These are phyloP conservation scores for Periconia digitata DNA, from an alignment of 2,329 filamentous ascomycete genomes.

Conservation along the genomic window DNA sequence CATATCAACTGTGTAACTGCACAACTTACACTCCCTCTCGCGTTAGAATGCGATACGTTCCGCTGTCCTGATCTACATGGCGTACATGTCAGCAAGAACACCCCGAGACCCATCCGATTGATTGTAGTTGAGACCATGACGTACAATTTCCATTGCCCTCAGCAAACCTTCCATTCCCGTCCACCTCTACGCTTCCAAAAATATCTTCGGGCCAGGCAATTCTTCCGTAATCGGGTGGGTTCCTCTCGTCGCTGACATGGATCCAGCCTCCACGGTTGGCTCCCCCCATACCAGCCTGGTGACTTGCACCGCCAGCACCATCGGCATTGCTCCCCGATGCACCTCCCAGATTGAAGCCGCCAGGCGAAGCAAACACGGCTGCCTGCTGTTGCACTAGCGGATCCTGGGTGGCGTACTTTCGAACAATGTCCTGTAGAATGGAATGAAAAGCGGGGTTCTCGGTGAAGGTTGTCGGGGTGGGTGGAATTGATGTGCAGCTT, in stretches of 20 bases:
- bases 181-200: constrained; percentile 65
- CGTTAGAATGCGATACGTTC: constrained; percentile 64
- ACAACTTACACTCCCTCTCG: constrained; percentile 59
- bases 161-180: constrained; percentile 59
- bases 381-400: constrained; percentile 61
- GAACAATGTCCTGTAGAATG: constrained; percentile 59
- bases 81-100: too few species aligned
- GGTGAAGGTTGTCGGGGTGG: constrained; percentile 57
- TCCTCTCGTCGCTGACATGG: constrained; percentile 62
- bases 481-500: constrained; percentile 56
- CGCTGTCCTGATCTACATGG: constrained; percentile 59
- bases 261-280: constrained; percentile 63
- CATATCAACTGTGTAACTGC: background rate
- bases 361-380: constrained; percentile 60
- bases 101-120: too few species aligned
- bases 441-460: constrained; percentile 60
- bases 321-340: constrained; percentile 41
- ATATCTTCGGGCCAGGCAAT: constrained; percentile 69
- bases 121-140: too few species aligned
- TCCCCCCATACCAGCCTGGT: constrained; percentile 60
- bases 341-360: constrained; percentile 55
- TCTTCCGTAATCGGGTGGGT: constrained; percentile 64
- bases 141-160: constrained; percentile 54
- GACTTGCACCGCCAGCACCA: constrained; percentile 58
- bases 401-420: constrained; percentile 57